phyloP scores from a whole-genome alignment of 352 stramenopile genomes.

The Albugo laibachii region DNA sequence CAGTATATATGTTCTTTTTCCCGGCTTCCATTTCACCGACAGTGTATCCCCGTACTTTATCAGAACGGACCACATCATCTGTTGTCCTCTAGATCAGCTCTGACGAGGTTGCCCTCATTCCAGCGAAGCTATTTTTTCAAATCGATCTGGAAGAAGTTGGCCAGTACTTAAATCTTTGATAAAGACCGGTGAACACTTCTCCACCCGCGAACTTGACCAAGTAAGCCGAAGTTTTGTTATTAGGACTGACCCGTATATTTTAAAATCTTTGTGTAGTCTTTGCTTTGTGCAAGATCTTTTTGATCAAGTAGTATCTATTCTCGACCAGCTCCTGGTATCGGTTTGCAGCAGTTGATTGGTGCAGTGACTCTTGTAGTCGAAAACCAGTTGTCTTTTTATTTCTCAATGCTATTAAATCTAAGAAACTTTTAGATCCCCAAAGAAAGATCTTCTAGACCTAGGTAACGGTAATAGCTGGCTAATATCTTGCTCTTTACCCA shows the following conservation, averaged over 20 bases:
- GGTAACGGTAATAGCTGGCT: too few relatives aligned
- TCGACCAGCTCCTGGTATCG: conserved; percentile 23
- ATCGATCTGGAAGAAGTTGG: conserved; percentile 40
- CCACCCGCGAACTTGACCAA: conserved; percentile 86
- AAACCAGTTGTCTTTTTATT: too few relatives aligned
- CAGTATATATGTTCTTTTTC: conserved; percentile 87
- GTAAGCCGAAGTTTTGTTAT: conserved; percentile 85
- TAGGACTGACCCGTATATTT: conserved; percentile 59
- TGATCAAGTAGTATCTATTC: conserved; percentile 90
- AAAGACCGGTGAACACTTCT: conserved; percentile 85
- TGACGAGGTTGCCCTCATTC: conserved; percentile 79
- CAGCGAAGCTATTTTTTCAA: conserved; percentile 77
- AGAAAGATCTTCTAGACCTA: too few relatives aligned
- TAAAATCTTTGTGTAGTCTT: conserved; percentile 72
- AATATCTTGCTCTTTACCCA: too few relatives aligned
- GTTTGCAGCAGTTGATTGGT: conserved; percentile 57
- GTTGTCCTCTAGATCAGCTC: conserved; percentile 90
- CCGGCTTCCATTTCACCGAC: conserved; percentile 38
- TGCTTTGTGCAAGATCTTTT: conserved; percentile 77
- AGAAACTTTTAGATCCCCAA: too few relatives aligned
- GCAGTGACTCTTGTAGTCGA: too few relatives aligned
- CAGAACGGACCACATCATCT: conserved; percentile 81
- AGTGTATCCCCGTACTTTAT: conserved; percentile 86
- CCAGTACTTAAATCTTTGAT: conserved; percentile 73
- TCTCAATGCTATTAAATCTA: too few relatives aligned